Conservation (phyloP, 2,329 filamentous ascomycete species). For the Akanthomyces dipterigenus region DNA sequence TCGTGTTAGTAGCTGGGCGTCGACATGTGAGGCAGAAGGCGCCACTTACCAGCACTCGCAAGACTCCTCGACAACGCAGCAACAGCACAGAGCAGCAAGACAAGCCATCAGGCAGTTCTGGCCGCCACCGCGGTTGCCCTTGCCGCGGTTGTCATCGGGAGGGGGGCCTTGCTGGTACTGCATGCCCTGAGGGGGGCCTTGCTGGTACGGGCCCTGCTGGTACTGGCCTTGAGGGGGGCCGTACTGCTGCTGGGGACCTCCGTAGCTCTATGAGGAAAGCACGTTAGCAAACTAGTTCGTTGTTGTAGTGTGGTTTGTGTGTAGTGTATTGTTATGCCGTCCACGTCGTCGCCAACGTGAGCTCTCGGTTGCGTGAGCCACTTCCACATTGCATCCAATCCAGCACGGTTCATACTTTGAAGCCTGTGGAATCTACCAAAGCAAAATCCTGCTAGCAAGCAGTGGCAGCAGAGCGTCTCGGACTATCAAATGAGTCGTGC, state of each 20-base stretch:
- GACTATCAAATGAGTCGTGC: not conserved
- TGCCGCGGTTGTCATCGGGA: constrained; percentile 21
- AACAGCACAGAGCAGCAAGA: constrained; percentile 43
- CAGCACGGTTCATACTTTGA: not conserved
- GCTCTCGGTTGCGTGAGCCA: not conserved
- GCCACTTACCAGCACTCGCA: constrained; percentile 43
- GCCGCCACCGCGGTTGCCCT: constrained; percentile 27
- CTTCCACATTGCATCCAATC: not conserved
- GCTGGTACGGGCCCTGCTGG: constrained; percentile 37
- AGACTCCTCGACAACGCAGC: constrained; percentile 42
- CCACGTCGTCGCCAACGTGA: not conserved
- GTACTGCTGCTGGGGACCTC: constrained; percentile 19
- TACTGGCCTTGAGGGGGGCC: constrained; percentile 31
- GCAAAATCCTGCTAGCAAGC: not conserved
- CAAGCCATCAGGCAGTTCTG: constrained; percentile 40
- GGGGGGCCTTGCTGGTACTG: constrained; percentile 36
- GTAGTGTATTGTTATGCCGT: not conserved
- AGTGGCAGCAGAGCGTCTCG: not conserved
- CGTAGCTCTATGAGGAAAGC: constrained; percentile 20
- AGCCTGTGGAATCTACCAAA: not conserved
- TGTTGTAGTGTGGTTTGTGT: not conserved
- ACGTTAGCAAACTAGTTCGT: not conserved
- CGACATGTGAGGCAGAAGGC: not conserved
- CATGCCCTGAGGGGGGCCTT: constrained; percentile 33
- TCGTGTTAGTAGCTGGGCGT: constrained; percentile 11